These are phyloP conservation scores for Peronospora farinosa DNA, from an alignment of 352 stramenopile species.

Conservation along the genomic window DNA sequence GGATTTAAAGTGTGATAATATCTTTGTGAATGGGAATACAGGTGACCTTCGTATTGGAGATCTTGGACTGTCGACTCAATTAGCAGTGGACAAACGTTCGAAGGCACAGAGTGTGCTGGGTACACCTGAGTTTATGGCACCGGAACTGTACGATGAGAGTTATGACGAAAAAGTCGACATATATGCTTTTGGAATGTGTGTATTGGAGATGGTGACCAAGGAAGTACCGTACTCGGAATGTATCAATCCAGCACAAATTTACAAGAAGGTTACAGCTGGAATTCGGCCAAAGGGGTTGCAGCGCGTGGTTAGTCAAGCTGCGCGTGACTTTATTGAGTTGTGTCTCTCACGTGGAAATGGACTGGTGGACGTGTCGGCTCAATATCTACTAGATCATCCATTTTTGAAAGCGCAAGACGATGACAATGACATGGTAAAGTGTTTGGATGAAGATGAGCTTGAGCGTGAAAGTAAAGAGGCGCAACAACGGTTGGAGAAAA, in stretches of 20 bases:
- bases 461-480: constrained; percentile 43
- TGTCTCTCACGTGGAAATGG: constrained; percentile 78
- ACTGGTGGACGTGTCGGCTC: constrained; percentile 69
- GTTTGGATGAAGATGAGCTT: constrained; percentile 60
- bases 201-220: constrained; percentile 99
- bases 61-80: constrained; percentile 87
- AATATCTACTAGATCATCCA: constrained; percentile 67
- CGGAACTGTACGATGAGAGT: constrained; percentile 97
- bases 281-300: constrained; percentile 69
- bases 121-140: constrained; percentile 99
- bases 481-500: constrained; percentile 43
- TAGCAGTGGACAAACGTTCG: constrained; percentile 68
- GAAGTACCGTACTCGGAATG: constrained; percentile 98
- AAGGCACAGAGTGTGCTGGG: constrained; percentile 91
- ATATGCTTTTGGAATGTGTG: constrained; percentile 99
- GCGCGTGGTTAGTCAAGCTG: constrained; percentile 65
- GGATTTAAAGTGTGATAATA: constrained; percentile 94
- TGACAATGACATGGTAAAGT: constrained; percentile 73
- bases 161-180: constrained; percentile 97
- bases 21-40: constrained; percentile 98
- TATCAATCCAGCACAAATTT: constrained; percentile 86
- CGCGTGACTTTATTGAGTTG: constrained; percentile 78
- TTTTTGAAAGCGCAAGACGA: constrained; percentile 78
- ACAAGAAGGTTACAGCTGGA: constrained; percentile 86
- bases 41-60: constrained; percentile 97